These are phyloP conservation scores for Croton setiger DNA, from an alignment of 441 rosid species.

Conservation along the genomic window DNA sequence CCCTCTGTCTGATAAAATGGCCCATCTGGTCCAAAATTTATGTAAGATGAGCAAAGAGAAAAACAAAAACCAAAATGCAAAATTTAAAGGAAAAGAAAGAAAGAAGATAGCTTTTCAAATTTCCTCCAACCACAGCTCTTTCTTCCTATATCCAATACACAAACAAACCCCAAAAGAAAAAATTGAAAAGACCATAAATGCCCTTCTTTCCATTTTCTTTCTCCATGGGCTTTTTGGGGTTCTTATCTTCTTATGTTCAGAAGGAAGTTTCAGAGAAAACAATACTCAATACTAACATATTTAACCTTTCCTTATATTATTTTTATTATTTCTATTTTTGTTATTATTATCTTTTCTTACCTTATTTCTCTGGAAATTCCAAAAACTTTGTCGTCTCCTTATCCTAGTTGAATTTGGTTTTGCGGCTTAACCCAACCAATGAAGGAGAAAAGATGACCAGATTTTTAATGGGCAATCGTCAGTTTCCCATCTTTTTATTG, in stretches of 20 bases:
- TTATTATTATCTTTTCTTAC: too few relatives aligned
- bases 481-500: conserved; percentile 2
- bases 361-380: conserved; percentile 3
- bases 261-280: conserved; percentile 21
- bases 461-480: conserved; percentile 8
- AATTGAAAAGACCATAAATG: conserved; percentile 33
- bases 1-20: conserved; percentile 22
- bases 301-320: not conserved
- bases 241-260: conserved; percentile 20
- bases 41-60: conserved; percentile 15
- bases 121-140: conserved; percentile 33
- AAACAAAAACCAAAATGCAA: conserved; percentile 14
- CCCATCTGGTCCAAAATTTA: conserved; percentile 28
- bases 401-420: conserved; percentile 14
- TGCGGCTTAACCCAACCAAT: not conserved
- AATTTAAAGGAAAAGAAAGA: not conserved
- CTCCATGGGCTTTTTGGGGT: conserved; percentile 35
- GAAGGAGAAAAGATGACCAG: not conserved
- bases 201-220: conserved; percentile 28
- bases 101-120: conserved; percentile 25
- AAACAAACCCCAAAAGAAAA: not conserved
- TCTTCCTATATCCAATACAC: conserved; percentile 18
- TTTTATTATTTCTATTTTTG: not conserved
- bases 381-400: not conserved
- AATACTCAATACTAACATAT: not conserved